These are phyloP conservation scores for Pyrus betulifolia DNA, from an alignment of 306 rosid species.

Conservation along the genomic window DNA sequence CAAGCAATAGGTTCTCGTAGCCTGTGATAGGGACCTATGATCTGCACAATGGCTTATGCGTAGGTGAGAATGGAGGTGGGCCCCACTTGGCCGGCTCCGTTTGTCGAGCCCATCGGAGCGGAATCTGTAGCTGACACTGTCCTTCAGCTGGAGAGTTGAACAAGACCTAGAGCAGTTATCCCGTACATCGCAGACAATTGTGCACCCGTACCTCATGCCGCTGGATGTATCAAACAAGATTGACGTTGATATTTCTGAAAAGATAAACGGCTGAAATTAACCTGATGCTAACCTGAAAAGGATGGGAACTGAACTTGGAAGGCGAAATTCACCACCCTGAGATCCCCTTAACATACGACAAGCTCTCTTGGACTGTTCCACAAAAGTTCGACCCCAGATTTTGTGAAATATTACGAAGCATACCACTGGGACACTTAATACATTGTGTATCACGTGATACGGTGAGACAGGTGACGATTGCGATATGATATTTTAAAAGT, in stretches of 20 bases:
- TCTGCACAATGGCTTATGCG: accelerated
- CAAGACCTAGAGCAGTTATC: neutral
- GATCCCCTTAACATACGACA: slow-evolving; percentile 62
- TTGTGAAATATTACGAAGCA: slow-evolving; percentile 17
- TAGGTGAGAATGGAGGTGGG: slow-evolving; percentile 25
- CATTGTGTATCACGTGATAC: slow-evolving; percentile 50
- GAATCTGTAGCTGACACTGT: slow-evolving; percentile 80
- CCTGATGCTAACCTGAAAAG: neutral
- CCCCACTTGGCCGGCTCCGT: slow-evolving; percentile 75
- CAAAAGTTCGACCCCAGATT: slow-evolving; percentile 18
- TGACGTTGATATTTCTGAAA: neutral
- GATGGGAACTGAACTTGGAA: slow-evolving; percentile 21
- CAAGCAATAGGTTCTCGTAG: neutral
- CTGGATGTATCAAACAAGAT: neutral
- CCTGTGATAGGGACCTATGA: neutral
- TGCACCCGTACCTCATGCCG: neutral
- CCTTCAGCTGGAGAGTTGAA: slow-evolving; percentile 33
- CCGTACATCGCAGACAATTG: neutral
- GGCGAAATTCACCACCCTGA: slow-evolving; percentile 36
- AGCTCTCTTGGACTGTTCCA: slow-evolving; percentile 24
- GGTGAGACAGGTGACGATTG: slow-evolving; percentile 29
- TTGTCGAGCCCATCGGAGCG: slow-evolving; percentile 73
- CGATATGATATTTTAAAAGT: slow-evolving; percentile 17
- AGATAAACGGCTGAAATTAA: neutral
- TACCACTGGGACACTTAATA: slow-evolving; percentile 38